A percentile compares a stretch with the other conserved stretches of the same genome.
Conservation (phyloP, 129 eudicot species). For the Silybum marianum region DNA sequence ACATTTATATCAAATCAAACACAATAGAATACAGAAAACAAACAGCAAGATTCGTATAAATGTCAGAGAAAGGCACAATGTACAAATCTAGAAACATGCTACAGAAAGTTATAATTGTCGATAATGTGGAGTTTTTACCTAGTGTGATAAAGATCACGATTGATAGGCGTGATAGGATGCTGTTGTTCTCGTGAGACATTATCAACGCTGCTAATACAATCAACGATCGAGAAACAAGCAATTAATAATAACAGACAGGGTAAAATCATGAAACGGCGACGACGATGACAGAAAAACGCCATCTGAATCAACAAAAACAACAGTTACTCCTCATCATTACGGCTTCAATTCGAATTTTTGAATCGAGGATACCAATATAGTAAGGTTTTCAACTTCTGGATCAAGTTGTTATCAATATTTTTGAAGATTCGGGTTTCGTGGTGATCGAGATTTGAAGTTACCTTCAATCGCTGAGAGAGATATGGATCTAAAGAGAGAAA, state of each 20-base stretch:
- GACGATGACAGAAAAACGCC: slow-evolving; percentile 22
- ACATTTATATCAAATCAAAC: neutral
- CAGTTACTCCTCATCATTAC: neutral
- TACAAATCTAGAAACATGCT: neutral
- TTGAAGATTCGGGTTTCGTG: slow-evolving; percentile 2
- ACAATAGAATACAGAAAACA: neutral
- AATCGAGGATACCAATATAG: neutral
- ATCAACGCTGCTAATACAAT: slow-evolving; percentile 26
- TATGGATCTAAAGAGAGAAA: neutral
- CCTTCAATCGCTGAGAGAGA: neutral
- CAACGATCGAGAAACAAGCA: slow-evolving; percentile 27
- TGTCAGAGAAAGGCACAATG: neutral
- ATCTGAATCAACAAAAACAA: slow-evolving; percentile 13
- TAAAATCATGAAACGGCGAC: slow-evolving; percentile 2
- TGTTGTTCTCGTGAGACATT: slow-evolving; percentile 22
- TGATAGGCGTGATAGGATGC: slow-evolving; percentile 61
- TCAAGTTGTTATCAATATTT: neutral
- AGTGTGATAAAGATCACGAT: slow-evolving; percentile 75
- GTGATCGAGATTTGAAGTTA: neutral
- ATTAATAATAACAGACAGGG: neutral
- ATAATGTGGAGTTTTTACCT: slow-evolving; percentile 34
- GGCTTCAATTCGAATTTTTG: neutral
- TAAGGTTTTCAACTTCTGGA: neutral
- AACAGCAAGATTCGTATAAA: neutral
- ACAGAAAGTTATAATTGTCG: neutral